phyloP scores from a whole-genome alignment of 2,329 filamentous ascomycete species.

The Seiridium unicorne region DNA sequence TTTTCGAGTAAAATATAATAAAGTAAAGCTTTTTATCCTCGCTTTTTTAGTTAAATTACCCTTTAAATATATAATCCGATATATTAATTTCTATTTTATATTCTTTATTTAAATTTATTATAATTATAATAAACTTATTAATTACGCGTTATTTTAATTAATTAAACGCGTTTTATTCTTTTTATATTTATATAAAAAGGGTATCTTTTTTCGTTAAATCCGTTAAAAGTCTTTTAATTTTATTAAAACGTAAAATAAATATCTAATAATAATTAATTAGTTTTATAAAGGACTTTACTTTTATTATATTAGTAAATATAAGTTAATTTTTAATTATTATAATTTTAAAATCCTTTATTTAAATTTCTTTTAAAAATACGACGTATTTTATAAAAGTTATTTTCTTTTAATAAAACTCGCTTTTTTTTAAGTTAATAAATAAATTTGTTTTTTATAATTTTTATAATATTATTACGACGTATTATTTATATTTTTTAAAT shows the following conservation, averaged over 20 bases:
- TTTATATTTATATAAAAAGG: background rate
- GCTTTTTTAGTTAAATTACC: constrained; percentile 6
- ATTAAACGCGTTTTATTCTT: background rate
- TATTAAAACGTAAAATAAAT: constrained; percentile 2
- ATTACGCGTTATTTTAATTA: background rate
- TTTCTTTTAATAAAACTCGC: constrained; percentile 24
- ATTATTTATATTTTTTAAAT: constrained; percentile 18
- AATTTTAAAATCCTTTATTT: constrained; percentile 24
- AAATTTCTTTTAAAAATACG: constrained; percentile 20
- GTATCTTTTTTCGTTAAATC: background rate
- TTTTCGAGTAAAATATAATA: constrained; percentile 14
- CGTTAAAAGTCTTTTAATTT: background rate
- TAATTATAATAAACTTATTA: constrained; percentile 11
- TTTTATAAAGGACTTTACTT: background rate
- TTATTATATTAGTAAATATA: constrained; percentile 13
- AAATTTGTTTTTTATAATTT: background rate
- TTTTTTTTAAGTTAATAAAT: constrained; percentile 24
- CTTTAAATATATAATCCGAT: background rate
- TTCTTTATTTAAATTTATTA: constrained; percentile 9
- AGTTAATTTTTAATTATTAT: constrained; percentile 20
- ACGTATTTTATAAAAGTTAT: constrained; percentile 28
- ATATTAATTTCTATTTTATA: constrained; percentile 5
- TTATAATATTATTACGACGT: constrained; percentile 19
- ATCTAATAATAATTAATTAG: constrained; percentile 7
- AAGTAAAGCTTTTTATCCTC: constrained; percentile 8